Evolutionary conservation across 495 filamentous ascomycete species (phyloP), one percentile per base, ranked within the genome.

Genomic region (Podospora didyma): DNA sequence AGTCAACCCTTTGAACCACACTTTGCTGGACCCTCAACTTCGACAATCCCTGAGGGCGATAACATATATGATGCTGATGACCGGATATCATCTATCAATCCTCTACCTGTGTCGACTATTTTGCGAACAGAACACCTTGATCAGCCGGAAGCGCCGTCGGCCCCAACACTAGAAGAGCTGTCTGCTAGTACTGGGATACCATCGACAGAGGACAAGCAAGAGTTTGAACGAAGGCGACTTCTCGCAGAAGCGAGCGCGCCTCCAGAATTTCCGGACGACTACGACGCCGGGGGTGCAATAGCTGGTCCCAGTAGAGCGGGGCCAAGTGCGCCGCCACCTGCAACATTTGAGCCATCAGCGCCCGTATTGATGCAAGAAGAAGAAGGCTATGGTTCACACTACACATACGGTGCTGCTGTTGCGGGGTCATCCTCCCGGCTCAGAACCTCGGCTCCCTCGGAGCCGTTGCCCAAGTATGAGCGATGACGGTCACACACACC

Each of bases 201-300:
- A 70, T 55, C 59, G 19, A 71, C 71, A n/a, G 89, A 91, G 21
- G 92, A 96, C 65, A 96, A 96, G 67, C 85, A 88, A 62, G 93
- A 96, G 63, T 77, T 90, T 20, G 89, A 96, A 64, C 82, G 89
- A 6, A 84, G 79, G 47, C 79, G 89, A 54, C 70, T 96, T 4
- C 73, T 92, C 47, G 79, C 80, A 57, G 85, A 90, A 62, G 83
- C 84, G 0, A 92, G 88, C 64, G 82, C 88, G 2, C 92, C 91
- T 10, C 67, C 77, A 14, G 71, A 77, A 22, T 74, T 79, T 46
- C 73, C 74, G 0, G 74, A 75, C 21, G 77, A 83, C 35, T 76
- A 75, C n/a, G 74, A 75, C 7, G 55, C 62, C 42, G 56, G 47
- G 51, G 51, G 59, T 49, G 53, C 56, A 10, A 45, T 60, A 47